phyloP scores from a whole-genome alignment of 2,329 filamentous ascomycete genomes.

The Orbilia oligospora region DNA sequence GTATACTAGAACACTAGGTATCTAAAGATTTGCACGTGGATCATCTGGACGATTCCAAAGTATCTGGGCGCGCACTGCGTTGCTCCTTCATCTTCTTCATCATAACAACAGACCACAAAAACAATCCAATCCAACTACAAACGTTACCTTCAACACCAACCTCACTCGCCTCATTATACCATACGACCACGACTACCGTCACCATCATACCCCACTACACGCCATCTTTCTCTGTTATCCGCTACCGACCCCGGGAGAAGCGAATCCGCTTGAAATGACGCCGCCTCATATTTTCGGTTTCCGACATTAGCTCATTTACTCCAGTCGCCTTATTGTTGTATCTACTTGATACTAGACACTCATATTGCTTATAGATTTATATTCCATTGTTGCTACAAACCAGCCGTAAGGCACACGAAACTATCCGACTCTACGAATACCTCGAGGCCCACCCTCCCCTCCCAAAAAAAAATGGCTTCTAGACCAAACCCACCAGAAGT shows the following conservation, averaged over 20 bases:
- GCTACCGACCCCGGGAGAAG: not conserved
- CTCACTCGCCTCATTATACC: not conserved
- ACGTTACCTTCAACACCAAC: slow-evolving; percentile 6
- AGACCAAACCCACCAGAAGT: slow-evolving; percentile 68
- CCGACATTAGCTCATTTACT: not conserved
- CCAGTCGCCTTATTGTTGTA: not conserved
- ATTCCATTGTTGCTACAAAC: not conserved
- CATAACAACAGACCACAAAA: slow-evolving; percentile 22
- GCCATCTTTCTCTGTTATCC: not conserved
- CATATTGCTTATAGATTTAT: not conserved
- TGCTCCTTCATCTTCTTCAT: not conserved
- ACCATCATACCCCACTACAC: not conserved
- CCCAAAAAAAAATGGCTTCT: slow-evolving; percentile 47
- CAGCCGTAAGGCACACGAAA: not conserved
- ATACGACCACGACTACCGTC: not conserved
- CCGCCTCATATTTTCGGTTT: not conserved
- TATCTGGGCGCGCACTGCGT: slow-evolving; percentile 10
- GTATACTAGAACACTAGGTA: not conserved
- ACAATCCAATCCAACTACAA: slow-evolving; percentile 23
- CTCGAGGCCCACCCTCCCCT: too few relatives aligned
- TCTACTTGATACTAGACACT: not conserved
- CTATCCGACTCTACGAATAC: not conserved
- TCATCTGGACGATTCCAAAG: not conserved
- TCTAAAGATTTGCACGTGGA: not conserved
- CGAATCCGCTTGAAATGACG: not conserved